Percentiles rank a stretch among this genome's conserved stretches.
These are phyloP conservation scores for Yamadazyma taylorii DNA, from an alignment of 1,139 yeast genomes.

Conservation along the genomic window DNA sequence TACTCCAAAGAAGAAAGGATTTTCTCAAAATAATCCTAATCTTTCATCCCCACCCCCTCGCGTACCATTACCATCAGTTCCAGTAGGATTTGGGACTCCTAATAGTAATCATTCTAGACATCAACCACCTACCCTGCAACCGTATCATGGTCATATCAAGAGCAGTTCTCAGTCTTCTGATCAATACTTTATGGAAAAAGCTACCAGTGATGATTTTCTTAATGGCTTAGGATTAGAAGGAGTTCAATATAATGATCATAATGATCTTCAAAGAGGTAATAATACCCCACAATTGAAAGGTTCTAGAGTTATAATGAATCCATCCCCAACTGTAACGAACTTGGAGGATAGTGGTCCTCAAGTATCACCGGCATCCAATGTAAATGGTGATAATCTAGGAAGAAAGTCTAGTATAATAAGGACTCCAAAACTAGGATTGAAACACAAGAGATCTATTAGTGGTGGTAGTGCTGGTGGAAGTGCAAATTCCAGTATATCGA, in stretches of 20 bases:
- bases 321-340: conserved; percentile 41
- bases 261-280: conserved; percentile 11
- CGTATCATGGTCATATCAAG: conserved; percentile 3
- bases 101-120: conserved; percentile 8
- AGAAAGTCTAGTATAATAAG: conserved; percentile 31
- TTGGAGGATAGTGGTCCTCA: conserved; percentile 26
- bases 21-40: conserved; percentile 7
- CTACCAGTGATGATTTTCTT: conserved; percentile 23
- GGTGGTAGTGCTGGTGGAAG: conserved; percentile 29
- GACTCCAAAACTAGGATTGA: conserved; percentile 35
- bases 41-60: conserved; percentile 37
- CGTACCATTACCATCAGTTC: conserved; percentile 27
- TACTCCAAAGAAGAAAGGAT: conserved; percentile 20
- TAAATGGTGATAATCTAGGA: conserved; percentile 5
- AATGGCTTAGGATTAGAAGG: conserved; percentile 46
- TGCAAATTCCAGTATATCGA: conserved; percentile 22
- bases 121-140: not conserved
- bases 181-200: conserved; percentile 15
- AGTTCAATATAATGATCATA: conserved; percentile 23
- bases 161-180: conserved; percentile 14
- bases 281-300: conserved; percentile 8
- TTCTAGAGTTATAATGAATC: conserved; percentile 14
- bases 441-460: conserved; percentile 44
- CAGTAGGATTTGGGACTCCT: conserved; percentile 21
- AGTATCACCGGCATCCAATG: not conserved